phyloP scores from a whole-genome alignment of 495 filamentous ascomycete species.

The Cercophora sp. region DNA sequence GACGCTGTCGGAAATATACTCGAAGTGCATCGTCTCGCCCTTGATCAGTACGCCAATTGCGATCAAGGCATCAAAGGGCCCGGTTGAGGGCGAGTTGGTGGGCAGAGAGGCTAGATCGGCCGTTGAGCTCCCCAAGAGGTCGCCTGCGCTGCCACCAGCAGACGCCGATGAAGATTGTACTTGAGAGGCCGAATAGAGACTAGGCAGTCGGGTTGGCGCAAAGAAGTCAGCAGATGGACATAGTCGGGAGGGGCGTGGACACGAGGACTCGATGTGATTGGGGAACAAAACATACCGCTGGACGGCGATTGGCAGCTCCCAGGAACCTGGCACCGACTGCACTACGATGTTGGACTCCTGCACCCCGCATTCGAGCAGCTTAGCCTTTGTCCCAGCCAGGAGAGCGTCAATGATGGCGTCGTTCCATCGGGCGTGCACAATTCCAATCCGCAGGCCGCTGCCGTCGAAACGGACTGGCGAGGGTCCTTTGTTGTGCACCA shows the following conservation, averaged over 20 bases:
- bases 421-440: slow-evolving; percentile 97
- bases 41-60: slow-evolving; percentile 97
- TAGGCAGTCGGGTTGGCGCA: too few species aligned
- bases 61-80: slow-evolving; percentile 86
- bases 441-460: slow-evolving; percentile 80
- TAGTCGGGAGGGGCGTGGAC: background rate
- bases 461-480: slow-evolving; percentile 54
- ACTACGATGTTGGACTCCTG: slow-evolving; percentile 80
- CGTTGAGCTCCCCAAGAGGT: slow-evolving; percentile 68
- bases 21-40: slow-evolving; percentile 97
- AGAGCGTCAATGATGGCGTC: slow-evolving; percentile 69
- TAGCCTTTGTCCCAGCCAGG: slow-evolving; percentile 59
- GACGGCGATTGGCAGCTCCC: slow-evolving; percentile 85
- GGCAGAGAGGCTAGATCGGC: slow-evolving; percentile 51
- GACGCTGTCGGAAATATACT: slow-evolving; percentile 92
- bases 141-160: slow-evolving; percentile 65
- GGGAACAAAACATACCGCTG: slow-evolving; percentile 55
- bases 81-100: slow-evolving; percentile 32
- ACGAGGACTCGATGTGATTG: too few species aligned
- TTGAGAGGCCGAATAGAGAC: slow-evolving; percentile 82
- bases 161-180: slow-evolving; percentile 67
- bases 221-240: background rate
- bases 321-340: slow-evolving; percentile 87
- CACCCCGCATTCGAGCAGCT: slow-evolving; percentile 63
- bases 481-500: slow-evolving; percentile 46